Evolutionary conservation across 768 basidiomycete species (phyloP).

Genomic region (Tulasnella calospora): DNA sequence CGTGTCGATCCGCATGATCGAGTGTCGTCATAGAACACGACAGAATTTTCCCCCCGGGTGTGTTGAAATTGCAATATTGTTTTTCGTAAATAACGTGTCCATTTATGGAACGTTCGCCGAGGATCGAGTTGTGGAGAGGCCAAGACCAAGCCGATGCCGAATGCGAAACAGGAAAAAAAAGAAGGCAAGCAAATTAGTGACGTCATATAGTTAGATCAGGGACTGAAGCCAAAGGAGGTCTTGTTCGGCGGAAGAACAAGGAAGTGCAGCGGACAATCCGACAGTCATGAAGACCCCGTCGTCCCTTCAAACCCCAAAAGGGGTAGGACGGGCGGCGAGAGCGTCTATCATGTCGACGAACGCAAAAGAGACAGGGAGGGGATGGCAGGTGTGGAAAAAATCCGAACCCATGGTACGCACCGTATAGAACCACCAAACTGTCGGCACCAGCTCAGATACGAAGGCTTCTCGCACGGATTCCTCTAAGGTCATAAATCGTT

Average conservation of each 20-base stretch:
- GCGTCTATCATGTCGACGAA: background rate
- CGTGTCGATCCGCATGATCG: background rate
- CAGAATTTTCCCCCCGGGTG: too few relatives aligned
- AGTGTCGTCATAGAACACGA: background rate
- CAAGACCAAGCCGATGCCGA: constrained; percentile 4
- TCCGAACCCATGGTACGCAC: constrained; percentile 27
- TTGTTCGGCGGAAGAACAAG: constrained; percentile 1
- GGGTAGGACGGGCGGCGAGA: background rate
- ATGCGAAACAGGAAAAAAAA: background rate
- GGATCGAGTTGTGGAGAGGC: background rate
- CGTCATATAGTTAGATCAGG: constrained; percentile 1
- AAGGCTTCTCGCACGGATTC: constrained; percentile 86
- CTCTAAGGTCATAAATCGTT: constrained; percentile 40
- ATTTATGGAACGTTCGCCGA: background rate
- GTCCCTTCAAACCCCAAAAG: constrained; percentile 8
- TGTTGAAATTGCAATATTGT: background rate
- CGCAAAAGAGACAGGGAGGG: background rate
- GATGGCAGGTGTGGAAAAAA: background rate
- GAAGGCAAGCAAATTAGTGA: background rate
- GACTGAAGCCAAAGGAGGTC: background rate
- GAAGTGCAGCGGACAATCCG: background rate
- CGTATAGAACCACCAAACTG: constrained; percentile 89
- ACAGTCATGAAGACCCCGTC: background rate
- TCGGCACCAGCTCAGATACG: constrained; percentile 66
- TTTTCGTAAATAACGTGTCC: background rate